Percentiles rank a stretch among this genome's conserved stretches.
These are phyloP conservation scores for Cladosporium sp. DNA, from an alignment of 2,329 filamentous ascomycete genomes.

Conservation along the genomic window DNA sequence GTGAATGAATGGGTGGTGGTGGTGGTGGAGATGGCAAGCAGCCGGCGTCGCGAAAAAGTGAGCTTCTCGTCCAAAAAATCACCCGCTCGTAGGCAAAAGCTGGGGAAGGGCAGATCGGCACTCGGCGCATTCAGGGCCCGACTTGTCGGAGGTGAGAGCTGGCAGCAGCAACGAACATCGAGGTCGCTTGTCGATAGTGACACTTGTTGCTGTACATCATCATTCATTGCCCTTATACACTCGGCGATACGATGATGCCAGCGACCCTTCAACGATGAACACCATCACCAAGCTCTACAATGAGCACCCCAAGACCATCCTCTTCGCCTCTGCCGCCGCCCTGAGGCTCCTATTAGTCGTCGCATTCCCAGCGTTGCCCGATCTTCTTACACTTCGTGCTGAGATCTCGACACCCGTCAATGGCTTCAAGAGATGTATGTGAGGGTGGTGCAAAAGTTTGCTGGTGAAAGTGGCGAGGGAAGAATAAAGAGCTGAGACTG, in stretches of 20 bases:
- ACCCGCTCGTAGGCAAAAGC: constrained; percentile 5
- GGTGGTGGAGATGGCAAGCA: constrained; percentile 1
- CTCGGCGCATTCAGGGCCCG: not conserved
- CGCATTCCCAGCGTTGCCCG: constrained; percentile 78
- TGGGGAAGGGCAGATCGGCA: constrained; percentile 14
- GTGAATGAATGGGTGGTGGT: not conserved
- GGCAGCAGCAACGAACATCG: not conserved
- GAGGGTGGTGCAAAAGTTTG: not conserved
- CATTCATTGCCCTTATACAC: not conserved
- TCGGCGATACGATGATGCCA: constrained; percentile 18
- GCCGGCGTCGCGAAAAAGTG: constrained; percentile 16
- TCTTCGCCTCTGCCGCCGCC: constrained; percentile 74
- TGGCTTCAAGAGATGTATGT: constrained; percentile 93
- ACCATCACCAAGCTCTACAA: constrained; percentile 30
- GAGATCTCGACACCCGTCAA: constrained; percentile 97
- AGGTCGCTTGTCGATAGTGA: not conserved
- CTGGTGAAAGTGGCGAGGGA: constrained; percentile 21
- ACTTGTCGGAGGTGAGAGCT: not conserved
- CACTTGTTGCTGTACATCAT: not conserved
- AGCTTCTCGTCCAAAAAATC: constrained; percentile 16
- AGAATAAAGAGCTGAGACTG: constrained; percentile 32
- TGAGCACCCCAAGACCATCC: constrained; percentile 54
- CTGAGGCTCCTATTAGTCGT: constrained; percentile 78
- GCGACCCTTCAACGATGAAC: constrained; percentile 25
- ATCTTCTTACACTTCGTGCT: constrained; percentile 83